A percentile compares a stretch with the other conserved stretches of the same genome.
These are phyloP conservation scores for Beauveria australis DNA, from an alignment of 2,329 filamentous ascomycete genomes.

Conservation along the genomic window DNA sequence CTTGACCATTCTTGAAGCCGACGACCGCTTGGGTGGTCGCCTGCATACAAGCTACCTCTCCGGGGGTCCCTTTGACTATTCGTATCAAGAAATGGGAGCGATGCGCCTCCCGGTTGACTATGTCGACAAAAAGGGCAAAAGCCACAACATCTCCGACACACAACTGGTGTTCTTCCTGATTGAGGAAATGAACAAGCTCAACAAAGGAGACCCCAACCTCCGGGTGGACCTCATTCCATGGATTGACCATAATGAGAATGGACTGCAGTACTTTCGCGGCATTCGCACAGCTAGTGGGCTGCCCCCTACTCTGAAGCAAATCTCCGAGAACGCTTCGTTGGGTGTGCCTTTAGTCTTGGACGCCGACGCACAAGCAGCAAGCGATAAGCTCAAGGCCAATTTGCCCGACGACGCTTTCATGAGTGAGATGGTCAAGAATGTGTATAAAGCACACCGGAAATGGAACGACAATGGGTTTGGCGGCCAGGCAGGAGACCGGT, in stretches of 20 bases:
- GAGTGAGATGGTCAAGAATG: constrained; percentile 31
- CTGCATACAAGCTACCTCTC: constrained; percentile 56
- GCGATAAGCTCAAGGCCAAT: constrained; percentile 28
- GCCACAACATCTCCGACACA: constrained; percentile 52
- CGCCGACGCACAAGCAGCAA: constrained; percentile 25
- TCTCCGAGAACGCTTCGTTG: constrained; percentile 35
- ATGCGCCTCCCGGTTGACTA: constrained; percentile 55
- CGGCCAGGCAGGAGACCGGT: constrained; percentile 48
- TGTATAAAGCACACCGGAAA: constrained; percentile 36
- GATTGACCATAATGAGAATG: constrained; percentile 49
- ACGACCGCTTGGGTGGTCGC: constrained; percentile 52
- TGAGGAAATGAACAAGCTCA: constrained; percentile 50
- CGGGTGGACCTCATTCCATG: constrained; percentile 55
- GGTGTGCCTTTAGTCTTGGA: constrained; percentile 24
- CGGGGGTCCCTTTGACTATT: constrained; percentile 51
- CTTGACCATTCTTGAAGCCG: constrained; percentile 54
- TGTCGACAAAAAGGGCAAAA: constrained; percentile 44
- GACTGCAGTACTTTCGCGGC: constrained; percentile 40
- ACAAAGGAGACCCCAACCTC: constrained; percentile 38
- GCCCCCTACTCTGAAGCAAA: constrained; percentile 43
- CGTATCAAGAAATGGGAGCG: constrained; percentile 59
- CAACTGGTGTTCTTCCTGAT: constrained; percentile 57
- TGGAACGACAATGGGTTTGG: constrained; percentile 26
- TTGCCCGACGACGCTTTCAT: constrained; percentile 28
- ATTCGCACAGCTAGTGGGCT: constrained; percentile 41